These are phyloP conservation scores for Calonectria pseudoreteaudii DNA, from an alignment of 2,329 filamentous ascomycete genomes.

Conservation along the genomic window DNA sequence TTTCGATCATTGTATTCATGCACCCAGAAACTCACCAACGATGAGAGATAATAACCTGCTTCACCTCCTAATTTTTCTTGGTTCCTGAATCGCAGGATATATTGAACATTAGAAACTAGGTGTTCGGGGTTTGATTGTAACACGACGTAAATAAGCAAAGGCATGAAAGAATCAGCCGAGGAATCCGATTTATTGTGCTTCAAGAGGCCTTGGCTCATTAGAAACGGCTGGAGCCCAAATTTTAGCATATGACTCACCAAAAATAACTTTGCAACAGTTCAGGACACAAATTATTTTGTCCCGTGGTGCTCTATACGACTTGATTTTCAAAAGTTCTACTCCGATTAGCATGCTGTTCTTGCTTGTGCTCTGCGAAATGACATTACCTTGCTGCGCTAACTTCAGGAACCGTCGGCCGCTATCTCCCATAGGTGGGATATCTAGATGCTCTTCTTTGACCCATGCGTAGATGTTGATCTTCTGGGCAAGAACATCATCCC, in stretches of 20 bases:
- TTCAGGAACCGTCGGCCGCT: constrained; percentile 89
- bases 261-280: constrained; percentile 99
- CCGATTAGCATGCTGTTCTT: constrained; percentile 27
- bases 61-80: constrained; percentile 98
- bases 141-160: constrained; percentile 94
- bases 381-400: constrained; percentile 85
- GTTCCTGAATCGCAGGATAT: constrained; percentile 95
- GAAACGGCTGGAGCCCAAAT: background rate
- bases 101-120: constrained; percentile 96
- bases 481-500: constrained; percentile 94
- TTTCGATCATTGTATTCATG: background rate
- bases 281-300: constrained; percentile 99
- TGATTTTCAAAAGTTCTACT: constrained; percentile 92
- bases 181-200: constrained; percentile 94
- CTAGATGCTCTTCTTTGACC: constrained; percentile 92
- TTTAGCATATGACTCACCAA: constrained; percentile 69
- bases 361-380: background rate
- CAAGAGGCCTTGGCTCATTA: constrained; percentile 74
- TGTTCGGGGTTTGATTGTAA: constrained; percentile 95
- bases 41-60: constrained; percentile 97
- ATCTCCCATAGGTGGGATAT: constrained; percentile 86
- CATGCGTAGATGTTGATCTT: constrained; percentile 98
- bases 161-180: constrained; percentile 95
- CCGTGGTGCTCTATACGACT: constrained; percentile 93
- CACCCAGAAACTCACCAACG: constrained; percentile 72